Evolutionary conservation across 2,329 filamentous ascomycete species (phyloP), one percentile per base, ranked within the genome.

Genomic region (Berkeleyomyces rouxiae): DNA sequence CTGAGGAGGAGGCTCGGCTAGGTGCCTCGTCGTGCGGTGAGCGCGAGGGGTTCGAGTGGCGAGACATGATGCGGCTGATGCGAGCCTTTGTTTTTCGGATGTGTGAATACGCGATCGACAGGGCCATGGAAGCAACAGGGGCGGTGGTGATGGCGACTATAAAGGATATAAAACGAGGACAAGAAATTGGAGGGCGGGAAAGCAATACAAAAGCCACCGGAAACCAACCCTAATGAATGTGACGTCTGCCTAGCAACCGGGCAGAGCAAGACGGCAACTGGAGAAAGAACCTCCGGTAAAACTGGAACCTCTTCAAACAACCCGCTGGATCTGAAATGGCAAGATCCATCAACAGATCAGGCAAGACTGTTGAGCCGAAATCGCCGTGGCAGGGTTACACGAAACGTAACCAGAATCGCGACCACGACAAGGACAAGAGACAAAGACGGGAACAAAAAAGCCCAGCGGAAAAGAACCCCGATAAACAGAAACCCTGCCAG

Each of bases 1-100:
- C 51, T 31, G 47, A n/a, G 40, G 53, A 16, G 31, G 59, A 47
- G 31, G 42, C 33, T 36, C 59, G 47, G 44, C 59, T 44, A 16
- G 58, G 47, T 13, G 61, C 42, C 3, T 62, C 62, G 31, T 53
- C 47, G 39, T 65, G 64, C 39, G 43, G 61, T n/a, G 63, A 63
- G 37, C 63, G 39, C 6, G 55, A 37, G 2, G 63, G 64, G 39
- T 49, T 40, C 33, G 59, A 57, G 55, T 64, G 62, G 46, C 62
- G 42, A 16, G 62, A 55, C 63, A 64, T 64, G 39, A 42, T 4
- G 47, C 47, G 47, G 36, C 31, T 33, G n/a, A 53, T 36, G 9
- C 47, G 47, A 36, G 47, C n/a, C 47, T 53, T 53, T 7, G 36
- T 31, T 53, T 36, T 33, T 31, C 47, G 47, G 47, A 36, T 23